phyloP scores from a whole-genome alignment of 257 asterid species.

The Solanum lycopersicoides region DNA sequence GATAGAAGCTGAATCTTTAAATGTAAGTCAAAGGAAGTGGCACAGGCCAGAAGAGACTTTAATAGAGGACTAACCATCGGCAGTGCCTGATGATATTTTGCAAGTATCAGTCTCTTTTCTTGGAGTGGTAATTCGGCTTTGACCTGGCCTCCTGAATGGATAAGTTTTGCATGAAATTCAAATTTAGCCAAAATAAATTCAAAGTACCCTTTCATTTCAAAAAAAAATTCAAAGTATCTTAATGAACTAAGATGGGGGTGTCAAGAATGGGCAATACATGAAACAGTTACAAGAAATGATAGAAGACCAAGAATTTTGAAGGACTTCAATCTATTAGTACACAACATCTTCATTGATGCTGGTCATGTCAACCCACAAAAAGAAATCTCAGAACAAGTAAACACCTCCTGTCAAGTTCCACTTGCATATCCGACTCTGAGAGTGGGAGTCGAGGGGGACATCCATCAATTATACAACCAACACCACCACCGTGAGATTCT shows the following conservation, averaged over 20 bases:
- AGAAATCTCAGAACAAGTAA: not conserved
- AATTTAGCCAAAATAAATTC: not conserved
- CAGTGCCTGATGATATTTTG: slow-evolving; percentile 73
- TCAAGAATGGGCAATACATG: not conserved
- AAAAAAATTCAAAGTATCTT: not conserved
- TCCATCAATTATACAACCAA: slow-evolving; percentile 93
- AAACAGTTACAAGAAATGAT: not conserved
- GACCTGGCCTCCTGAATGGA: slow-evolving; percentile 89
- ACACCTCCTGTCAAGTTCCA: slow-evolving; percentile 91
- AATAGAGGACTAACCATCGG: slow-evolving; percentile 71
- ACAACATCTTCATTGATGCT: not conserved
- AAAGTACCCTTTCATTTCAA: not conserved
- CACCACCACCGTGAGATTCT: slow-evolving; percentile 99
- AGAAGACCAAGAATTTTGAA: not conserved
- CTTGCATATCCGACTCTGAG: slow-evolving; percentile 89
- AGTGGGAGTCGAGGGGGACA: slow-evolving; percentile 95
- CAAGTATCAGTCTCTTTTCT: slow-evolving; percentile 98
- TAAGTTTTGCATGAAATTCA: not conserved
- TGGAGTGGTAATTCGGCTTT: slow-evolving; percentile 94
- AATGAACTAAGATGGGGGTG: not conserved
- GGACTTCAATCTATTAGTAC: not conserved
- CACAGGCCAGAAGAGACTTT: not conserved
- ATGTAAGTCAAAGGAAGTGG: not conserved
- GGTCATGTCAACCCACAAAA: not conserved
- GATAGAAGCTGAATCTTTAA: not conserved